Base-by-base conservation (phyloP, 257 asterid genomes). In the Parsonsia alboflavescens region DNA sequence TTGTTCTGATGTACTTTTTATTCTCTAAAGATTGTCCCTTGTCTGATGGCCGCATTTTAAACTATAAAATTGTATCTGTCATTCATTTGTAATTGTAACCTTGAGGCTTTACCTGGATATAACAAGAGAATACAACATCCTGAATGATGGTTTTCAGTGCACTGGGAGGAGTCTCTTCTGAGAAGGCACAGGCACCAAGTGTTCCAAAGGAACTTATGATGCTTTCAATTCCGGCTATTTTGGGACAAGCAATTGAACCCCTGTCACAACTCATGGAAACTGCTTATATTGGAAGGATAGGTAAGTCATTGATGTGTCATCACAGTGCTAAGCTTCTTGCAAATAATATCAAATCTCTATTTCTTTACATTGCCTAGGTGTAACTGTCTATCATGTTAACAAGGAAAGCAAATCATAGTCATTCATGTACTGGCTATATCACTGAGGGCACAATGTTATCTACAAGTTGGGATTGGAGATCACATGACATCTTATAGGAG, bases 231-330 rank as follows among this genome's bases (percentile, higher is more conserved):
- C 88, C 88, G 4, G 88, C 88, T 68, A 84, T 84, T 79, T 83
- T 82, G 10, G 88, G 88, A 57, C 88, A 84, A 73, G 88, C 86
- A n/a, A 79, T 84, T 72, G 88, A 84, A 56, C 88, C 88, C 8
- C 39, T 84, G 72, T 81, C 88, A 54, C 86, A 84, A 75, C 84
- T 84, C 17, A 84, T 84, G 86, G 86, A 82, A 78, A 84, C 86
- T 19, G 84, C 88, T 26, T 72, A 84, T 76, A 77, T 84, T 63
- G 86, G 88, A 75, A 75, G 84, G 75, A 59, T 82, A 76, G 88
- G 88, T 84, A 56, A 72, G 73, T 44, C 11, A n/a, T 42, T 49
- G 39, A 4, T 0, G 61, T 66, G 49, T 30, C 71, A 22, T 54
- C 28, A 21, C 48, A 21, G 36, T 44, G 50, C 48, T 44, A 3